Evolutionary conservation across 108 stramenopile species (phyloP).

Genomic region (Epithemia pelagica): DNA sequence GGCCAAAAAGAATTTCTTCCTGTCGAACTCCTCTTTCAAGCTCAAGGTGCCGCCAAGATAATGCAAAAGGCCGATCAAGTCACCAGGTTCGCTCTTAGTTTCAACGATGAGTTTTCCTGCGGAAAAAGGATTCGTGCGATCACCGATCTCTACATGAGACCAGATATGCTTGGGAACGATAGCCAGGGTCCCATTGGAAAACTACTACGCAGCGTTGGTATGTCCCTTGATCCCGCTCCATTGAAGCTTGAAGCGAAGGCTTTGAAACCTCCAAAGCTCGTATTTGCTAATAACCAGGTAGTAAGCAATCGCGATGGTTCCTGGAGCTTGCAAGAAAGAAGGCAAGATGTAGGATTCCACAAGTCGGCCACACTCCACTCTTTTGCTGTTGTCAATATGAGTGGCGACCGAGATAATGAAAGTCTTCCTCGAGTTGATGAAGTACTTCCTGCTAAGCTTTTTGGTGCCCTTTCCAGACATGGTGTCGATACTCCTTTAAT

Average conservation of each 20-base stretch:
- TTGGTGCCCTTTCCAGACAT: background rate
- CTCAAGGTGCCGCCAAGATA: background rate
- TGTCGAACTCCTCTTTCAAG: background rate
- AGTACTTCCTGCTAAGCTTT: background rate
- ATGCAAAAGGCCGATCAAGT: background rate
- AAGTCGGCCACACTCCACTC: background rate
- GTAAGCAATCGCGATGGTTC: background rate
- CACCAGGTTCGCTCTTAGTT: background rate
- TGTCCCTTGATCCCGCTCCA: background rate
- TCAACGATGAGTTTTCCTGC: background rate
- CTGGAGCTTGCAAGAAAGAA: background rate
- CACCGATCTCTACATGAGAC: background rate
- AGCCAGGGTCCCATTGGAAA: too few relatives aligned
- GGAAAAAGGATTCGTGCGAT: background rate
- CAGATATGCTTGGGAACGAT: background rate
- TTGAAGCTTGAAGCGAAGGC: background rate
- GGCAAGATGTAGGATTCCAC: background rate
- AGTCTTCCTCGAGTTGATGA: too few relatives aligned
- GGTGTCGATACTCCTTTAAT: background rate
- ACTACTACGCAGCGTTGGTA: too few relatives aligned
- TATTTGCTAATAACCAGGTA: background rate
- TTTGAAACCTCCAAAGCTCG: background rate
- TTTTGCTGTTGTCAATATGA: background rate
- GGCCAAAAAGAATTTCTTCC: background rate
- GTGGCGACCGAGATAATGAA: too few relatives aligned